phyloP scores from a whole-genome alignment of 352 stramenopile genomes.

The Pythium graminicola region DNA sequence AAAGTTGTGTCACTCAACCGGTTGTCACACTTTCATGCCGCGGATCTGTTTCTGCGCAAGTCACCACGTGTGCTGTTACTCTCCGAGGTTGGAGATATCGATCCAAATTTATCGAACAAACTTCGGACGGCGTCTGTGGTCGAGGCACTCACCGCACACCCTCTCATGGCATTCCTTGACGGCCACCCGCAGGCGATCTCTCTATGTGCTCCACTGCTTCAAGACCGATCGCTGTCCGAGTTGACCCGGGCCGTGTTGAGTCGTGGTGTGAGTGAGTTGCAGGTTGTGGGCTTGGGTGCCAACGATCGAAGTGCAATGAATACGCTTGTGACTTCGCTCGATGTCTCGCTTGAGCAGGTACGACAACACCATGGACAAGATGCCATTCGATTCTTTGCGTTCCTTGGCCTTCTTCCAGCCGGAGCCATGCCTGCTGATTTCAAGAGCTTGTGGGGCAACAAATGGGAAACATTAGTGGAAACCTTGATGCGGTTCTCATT shows the following conservation, averaged over 20 bases:
- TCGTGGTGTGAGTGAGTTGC: slow-evolving; percentile 59
- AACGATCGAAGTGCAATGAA: slow-evolving; percentile 69
- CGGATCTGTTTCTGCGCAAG: slow-evolving; percentile 75
- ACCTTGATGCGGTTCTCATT: slow-evolving; percentile 69
- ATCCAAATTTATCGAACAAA: slow-evolving; percentile 21
- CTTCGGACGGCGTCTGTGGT: slow-evolving; percentile 38
- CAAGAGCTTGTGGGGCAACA: slow-evolving; percentile 61
- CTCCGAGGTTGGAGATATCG: slow-evolving; percentile 58
- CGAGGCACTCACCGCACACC: slow-evolving; percentile 54
- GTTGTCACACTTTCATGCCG: slow-evolving; percentile 59
- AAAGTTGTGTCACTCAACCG: slow-evolving; percentile 77
- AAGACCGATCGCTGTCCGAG: slow-evolving; percentile 67
- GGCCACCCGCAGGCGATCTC: slow-evolving; percentile 78
- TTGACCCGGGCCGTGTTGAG: slow-evolving; percentile 65
- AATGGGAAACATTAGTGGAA: slow-evolving; percentile 59
- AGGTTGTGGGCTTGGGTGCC: slow-evolving; percentile 54
- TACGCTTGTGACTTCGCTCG: slow-evolving; percentile 64
- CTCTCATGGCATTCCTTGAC: slow-evolving; percentile 75
- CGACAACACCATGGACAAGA: slow-evolving; percentile 60
- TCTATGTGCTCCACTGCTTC: slow-evolving; percentile 61
- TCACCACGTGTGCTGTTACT: slow-evolving; percentile 54
- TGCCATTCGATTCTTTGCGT: slow-evolving; percentile 65
- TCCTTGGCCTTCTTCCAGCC: slow-evolving; percentile 60
- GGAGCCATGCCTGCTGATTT: slow-evolving; percentile 73
- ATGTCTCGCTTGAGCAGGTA: slow-evolving; percentile 70